Percentiles rank a stretch among this genome's conserved stretches.
phyloP scores from a whole-genome alignment of 257 asterid genomes.

The Nicotiana noctiflora region DNA sequence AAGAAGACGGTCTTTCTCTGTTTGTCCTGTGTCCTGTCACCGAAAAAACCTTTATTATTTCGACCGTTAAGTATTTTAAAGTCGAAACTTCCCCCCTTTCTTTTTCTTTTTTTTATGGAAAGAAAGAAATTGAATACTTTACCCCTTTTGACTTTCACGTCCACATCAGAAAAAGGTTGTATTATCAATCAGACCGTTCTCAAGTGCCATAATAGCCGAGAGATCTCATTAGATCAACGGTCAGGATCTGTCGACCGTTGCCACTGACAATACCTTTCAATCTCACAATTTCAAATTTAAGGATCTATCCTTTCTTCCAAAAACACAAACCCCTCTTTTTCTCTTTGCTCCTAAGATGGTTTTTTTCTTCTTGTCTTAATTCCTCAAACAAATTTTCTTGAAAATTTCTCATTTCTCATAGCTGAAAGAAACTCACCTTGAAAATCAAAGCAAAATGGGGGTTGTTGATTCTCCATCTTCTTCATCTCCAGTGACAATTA shows the following conservation, averaged over 20 bases:
- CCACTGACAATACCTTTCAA: slow-evolving; percentile 12
- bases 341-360: background rate
- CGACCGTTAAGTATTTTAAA: slow-evolving; percentile 42
- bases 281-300: slow-evolving; percentile 36
- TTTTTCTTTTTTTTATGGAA: slow-evolving; percentile 19
- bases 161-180: slow-evolving; percentile 22
- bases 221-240: slow-evolving; percentile 36
- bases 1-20: background rate
- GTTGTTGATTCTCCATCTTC: slow-evolving; percentile 57
- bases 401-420: background rate
- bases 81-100: slow-evolving; percentile 8
- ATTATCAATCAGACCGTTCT: slow-evolving; percentile 34
- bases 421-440: background rate
- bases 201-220: slow-evolving; percentile 22
- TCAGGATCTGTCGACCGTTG: slow-evolving; percentile 58
- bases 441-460: slow-evolving; percentile 20
- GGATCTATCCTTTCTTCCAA: slow-evolving; percentile 9
- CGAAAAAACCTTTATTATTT: slow-evolving; percentile 16
- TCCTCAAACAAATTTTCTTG: background rate
- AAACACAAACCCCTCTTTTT: background rate
- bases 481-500: slow-evolving; percentile 74
- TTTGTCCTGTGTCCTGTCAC: background rate
- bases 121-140: background rate
- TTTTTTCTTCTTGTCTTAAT: slow-evolving; percentile 4
- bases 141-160: slow-evolving; percentile 5